These are phyloP conservation scores for Carex myosuroides DNA, from an alignment of 176 grass and related monocot species.

Conservation along the genomic window DNA sequence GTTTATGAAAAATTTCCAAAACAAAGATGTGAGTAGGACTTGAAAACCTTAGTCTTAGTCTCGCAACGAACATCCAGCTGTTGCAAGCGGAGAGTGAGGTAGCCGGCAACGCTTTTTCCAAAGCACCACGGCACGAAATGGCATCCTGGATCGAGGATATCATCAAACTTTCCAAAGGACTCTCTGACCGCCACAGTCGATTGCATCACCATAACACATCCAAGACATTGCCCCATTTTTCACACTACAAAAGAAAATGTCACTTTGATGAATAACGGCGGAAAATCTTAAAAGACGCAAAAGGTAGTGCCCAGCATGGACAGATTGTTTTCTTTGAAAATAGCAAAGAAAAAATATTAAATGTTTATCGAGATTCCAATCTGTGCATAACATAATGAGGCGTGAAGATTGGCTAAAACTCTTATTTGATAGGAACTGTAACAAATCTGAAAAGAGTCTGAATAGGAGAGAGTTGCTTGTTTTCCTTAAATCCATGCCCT, in stretches of 20 bases:
- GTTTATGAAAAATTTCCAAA: not conserved
- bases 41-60: slow-evolving; percentile 72
- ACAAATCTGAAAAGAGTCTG: not conserved
- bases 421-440: not conserved
- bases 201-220: slow-evolving; percentile 57
- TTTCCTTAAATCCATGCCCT: not conserved
- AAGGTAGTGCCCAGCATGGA: not conserved
- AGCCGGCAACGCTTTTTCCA: slow-evolving; percentile 45
- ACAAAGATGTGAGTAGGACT: not conserved
- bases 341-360: not conserved
- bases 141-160: slow-evolving; percentile 67
- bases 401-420: not conserved
- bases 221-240: slow-evolving; percentile 47
- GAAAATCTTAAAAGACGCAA: not conserved
- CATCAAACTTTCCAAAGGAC: slow-evolving; percentile 50
- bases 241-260: slow-evolving; percentile 24
- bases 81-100: slow-evolving; percentile 56
- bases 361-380: too few relatives aligned
- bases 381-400: not conserved
- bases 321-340: not conserved
- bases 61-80: slow-evolving; percentile 74
- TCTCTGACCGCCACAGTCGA: slow-evolving; percentile 73
- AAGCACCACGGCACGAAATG: slow-evolving; percentile 77
- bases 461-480: not conserved
- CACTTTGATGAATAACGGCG: not conserved